Base-by-base conservation (phyloP, 2,329 filamentous ascomycete genomes). In the Triangularia verruculosa region DNA sequence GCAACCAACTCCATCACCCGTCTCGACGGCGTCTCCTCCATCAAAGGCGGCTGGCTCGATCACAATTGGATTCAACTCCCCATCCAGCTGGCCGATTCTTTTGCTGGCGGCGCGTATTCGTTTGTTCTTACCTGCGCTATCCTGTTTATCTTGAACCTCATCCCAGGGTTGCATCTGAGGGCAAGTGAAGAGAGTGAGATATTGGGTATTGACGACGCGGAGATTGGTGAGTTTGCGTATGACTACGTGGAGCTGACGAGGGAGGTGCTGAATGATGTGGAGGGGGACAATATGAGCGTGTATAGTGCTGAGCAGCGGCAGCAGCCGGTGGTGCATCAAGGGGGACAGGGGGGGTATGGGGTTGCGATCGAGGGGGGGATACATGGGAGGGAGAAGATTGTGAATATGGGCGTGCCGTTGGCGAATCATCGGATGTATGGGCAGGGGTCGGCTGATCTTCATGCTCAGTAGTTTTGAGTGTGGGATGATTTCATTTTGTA, bases 211-310 rank as follows among this genome's bases (percentile, higher is more conserved):
- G 92, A 96, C 72, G 93, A 96, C 71, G 88, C 90, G 24, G 92
- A 97, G 77, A 91, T 96, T 72, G 93, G 93, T 74, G 93, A 96
- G 79, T 96, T 95, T 74, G 93, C 92, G n/a, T 96, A 96, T 75
- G 93, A 96, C 76, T 96, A 96, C 71, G 91, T 96, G 68, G 70
- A 72, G 61, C 63, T 73, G 47, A 70, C 76, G 24, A 70, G 76
- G 34, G 80, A 82, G 70, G 79, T 82, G 43, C 72, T 82, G 57
- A 81, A 78, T 65, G 80, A 81, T 53, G 73, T 79, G 8, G 80
- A 82, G 17, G 78, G 5, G 17, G 56, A 30, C 8, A 59, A 59
- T 20, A 27, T 52, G 12, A 59, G 57, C 39, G 39, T 39, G 5
- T 59, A 51, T n/a, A 51, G 34, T 15, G 56, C 32, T 25, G 56